Conservation (phyloP, 75 land plant genomes). For the Selaginella moellendorffii region DNA sequence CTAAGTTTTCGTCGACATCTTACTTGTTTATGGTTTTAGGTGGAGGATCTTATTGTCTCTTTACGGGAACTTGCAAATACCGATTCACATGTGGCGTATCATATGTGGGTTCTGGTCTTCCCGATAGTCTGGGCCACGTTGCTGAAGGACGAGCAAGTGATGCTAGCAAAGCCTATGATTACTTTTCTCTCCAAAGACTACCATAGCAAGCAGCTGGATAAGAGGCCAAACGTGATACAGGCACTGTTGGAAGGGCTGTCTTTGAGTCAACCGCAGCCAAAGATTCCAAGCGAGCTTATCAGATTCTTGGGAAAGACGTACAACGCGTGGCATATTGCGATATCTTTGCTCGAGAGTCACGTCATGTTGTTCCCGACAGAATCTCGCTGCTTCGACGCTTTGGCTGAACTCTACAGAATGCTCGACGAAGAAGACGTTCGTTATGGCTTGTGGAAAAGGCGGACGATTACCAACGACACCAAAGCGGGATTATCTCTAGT, state of each 20-base stretch:
- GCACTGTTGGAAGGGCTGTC: constrained; percentile 96
- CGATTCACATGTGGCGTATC: constrained; percentile 96
- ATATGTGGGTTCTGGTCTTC: constrained; percentile 96
- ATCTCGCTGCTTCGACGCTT: constrained; percentile 84
- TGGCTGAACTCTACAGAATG: constrained; percentile 93
- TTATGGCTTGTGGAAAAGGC: constrained; percentile 89
- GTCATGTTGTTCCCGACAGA: constrained; percentile 88
- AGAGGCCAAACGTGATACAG: constrained; percentile 97
- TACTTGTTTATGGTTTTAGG: constrained; percentile 31
- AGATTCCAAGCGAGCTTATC: constrained; percentile 97
- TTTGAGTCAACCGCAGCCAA: constrained; percentile 93
- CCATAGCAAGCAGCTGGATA: constrained; percentile 78
- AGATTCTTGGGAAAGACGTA: constrained; percentile 97
- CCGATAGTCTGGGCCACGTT: constrained; percentile 98
- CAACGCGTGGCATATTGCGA: constrained; percentile 96
- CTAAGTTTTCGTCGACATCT: not conserved
- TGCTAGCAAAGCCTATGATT: constrained; percentile 90
- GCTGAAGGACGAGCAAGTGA: constrained; percentile 85
- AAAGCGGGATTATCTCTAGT: constrained; percentile 86
- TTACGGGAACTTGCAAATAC: constrained; percentile 84
- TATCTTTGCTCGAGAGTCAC: constrained; percentile 87
- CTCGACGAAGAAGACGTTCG: constrained; percentile 98
- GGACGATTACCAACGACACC: constrained; percentile 83
- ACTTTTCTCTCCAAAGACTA: constrained; percentile 85
- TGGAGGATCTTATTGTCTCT: constrained; percentile 72